These are phyloP conservation scores for Stentor coeruleus DNA, from an alignment of 73 alveolate species.

Conservation along the genomic window DNA sequence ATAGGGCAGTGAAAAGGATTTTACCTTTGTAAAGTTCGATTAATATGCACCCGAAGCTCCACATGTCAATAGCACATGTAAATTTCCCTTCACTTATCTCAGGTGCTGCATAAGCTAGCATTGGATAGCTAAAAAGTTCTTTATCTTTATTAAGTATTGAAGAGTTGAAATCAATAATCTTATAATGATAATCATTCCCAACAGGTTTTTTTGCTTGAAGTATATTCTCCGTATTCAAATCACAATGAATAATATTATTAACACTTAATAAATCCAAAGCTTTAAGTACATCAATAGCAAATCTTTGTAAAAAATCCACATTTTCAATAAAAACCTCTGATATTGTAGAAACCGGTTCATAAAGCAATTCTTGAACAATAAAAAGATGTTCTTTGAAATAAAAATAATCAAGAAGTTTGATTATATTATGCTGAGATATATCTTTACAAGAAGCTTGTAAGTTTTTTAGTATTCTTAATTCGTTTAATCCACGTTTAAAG, in stretches of 20 bases:
- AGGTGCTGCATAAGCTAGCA: slow-evolving; percentile 18
- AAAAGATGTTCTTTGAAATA: slow-evolving; percentile 61
- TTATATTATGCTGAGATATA: neutral
- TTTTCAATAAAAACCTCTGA: neutral
- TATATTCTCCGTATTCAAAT: slow-evolving; percentile 12
- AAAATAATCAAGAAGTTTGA: slow-evolving; percentile 46
- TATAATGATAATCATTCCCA: neutral
- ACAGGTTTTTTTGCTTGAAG: neutral
- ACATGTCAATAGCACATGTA: neutral
- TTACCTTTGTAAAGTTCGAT: slow-evolving; percentile 1
- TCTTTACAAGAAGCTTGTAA: neutral
- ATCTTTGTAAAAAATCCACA: neutral
- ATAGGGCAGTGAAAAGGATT: neutral
- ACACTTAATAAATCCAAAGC: neutral
- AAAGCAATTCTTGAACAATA: slow-evolving; percentile 25
- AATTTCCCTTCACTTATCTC: neutral
- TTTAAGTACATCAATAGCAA: neutral
- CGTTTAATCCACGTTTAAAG: slow-evolving; percentile 13
- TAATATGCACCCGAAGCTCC: slow-evolving; percentile 24
- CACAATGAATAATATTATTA: slow-evolving; percentile 6
- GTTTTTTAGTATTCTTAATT: neutral
- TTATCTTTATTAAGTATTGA: neutral
- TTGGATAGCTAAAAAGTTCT: neutral
- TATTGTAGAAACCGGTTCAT: slow-evolving; percentile 3
- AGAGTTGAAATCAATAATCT: slow-evolving; percentile 3